These are phyloP conservation scores for Pyrenophora tritici-repentis DNA, from an alignment of 2,329 filamentous ascomycete genomes.

Conservation along the genomic window DNA sequence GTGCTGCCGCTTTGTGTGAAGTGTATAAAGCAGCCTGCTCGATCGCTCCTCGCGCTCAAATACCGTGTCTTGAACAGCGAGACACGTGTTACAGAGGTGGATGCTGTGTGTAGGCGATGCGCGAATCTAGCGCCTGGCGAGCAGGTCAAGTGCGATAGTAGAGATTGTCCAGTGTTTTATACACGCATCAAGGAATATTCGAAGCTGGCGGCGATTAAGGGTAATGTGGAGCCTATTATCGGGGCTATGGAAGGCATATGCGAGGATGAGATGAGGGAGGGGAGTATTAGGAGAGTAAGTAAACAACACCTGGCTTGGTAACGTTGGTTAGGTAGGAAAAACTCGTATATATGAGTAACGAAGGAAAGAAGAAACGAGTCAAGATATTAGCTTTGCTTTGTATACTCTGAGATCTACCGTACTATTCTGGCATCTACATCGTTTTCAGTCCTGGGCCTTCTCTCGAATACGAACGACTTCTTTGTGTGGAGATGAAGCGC, in stretches of 20 bases:
- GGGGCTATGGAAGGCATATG: conserved; percentile 31
- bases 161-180: conserved; percentile 93
- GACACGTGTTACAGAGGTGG: conserved; percentile 65
- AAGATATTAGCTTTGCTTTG: too few relatives aligned
- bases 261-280: not conserved
- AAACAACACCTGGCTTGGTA: not conserved
- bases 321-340: not conserved
- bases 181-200: conserved; percentile 66
- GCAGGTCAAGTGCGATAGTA: conserved; percentile 82
- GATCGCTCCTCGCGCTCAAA: conserved; percentile 68
- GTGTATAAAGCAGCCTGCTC: conserved; percentile 62
- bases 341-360: not conserved
- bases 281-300: not conserved
- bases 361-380: not conserved
- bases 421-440: too few relatives aligned
- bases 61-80: conserved; percentile 67
- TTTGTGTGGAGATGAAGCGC: too few relatives aligned
- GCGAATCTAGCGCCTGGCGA: conserved; percentile 74
- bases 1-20: conserved; percentile 60
- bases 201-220: conserved; percentile 27
- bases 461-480: too few relatives aligned
- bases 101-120: conserved; percentile 79
- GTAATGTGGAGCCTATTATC: conserved; percentile 33
- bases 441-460: too few relatives aligned
- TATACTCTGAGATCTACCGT: too few relatives aligned